A percentile compares a stretch with the other conserved stretches of the same genome.
Conservation (phyloP, 176 grass and related monocot genomes). For the Carex scoparia region DNA sequence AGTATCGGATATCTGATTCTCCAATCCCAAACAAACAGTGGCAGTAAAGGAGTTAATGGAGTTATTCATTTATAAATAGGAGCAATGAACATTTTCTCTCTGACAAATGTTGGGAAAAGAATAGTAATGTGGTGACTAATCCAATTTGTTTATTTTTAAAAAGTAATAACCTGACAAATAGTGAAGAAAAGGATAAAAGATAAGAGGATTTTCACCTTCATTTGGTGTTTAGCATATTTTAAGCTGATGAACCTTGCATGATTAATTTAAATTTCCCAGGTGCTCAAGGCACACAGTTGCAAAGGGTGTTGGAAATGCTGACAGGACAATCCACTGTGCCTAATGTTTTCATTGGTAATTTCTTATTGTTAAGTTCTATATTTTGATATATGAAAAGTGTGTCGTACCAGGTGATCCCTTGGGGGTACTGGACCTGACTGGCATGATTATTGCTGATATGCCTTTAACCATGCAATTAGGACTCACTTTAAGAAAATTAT, state of each 20-base stretch:
- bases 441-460: not conserved
- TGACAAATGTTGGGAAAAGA: not conserved
- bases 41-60: not conserved
- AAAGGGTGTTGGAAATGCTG: constrained; percentile 77
- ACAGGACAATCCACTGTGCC: constrained; percentile 86
- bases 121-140: not conserved
- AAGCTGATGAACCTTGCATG: not conserved
- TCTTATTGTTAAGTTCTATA: not conserved
- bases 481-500: not conserved
- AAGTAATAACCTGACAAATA: not conserved
- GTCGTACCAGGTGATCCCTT: not conserved
- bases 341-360: constrained; percentile 81
- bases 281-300: constrained; percentile 72
- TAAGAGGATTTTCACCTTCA: not conserved
- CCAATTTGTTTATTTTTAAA: not conserved
- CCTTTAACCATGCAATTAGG: not conserved
- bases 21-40: not conserved
- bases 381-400: not conserved
- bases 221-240: constrained; percentile 4
- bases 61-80: not conserved
- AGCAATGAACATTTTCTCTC: not conserved
- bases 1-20: not conserved
- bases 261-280: constrained; percentile 38
- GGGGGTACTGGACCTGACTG: not conserved
- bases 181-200: not conserved